Evolutionary conservation across 1,139 yeast species (phyloP).

Genomic region (Meyerozyma carpophila): DNA sequence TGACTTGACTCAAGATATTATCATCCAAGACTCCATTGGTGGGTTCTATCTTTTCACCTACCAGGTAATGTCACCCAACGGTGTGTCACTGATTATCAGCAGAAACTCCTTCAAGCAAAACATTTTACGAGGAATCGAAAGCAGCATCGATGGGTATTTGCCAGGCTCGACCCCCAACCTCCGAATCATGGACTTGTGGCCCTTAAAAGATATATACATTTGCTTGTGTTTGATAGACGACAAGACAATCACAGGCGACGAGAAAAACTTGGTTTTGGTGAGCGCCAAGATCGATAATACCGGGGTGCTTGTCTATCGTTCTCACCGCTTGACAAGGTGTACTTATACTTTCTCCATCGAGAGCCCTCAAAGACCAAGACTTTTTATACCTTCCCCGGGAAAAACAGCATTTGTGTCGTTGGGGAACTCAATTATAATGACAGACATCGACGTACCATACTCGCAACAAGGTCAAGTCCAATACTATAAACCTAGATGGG

Average conservation of each 20-base stretch:
- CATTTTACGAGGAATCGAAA: slow-evolving; percentile 25
- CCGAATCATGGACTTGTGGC: slow-evolving; percentile 53
- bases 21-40: slow-evolving; percentile 45
- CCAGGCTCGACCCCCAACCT: slow-evolving; percentile 30
- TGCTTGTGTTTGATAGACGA: slow-evolving; percentile 37
- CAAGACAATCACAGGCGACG: slow-evolving; percentile 12
- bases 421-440: slow-evolving; percentile 56
- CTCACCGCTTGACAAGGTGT: slow-evolving; percentile 42
- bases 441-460: slow-evolving; percentile 50
- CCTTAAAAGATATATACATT: slow-evolving; percentile 40
- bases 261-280: slow-evolving; percentile 37
- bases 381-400: slow-evolving; percentile 57
- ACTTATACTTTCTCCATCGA: slow-evolving; percentile 30
- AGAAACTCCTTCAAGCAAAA: slow-evolving; percentile 24
- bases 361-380: slow-evolving; percentile 35
- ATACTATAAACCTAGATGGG: slow-evolving; percentile 65
- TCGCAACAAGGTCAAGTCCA: slow-evolving; percentile 22
- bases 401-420: slow-evolving; percentile 61
- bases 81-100: slow-evolving; percentile 23
- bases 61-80: slow-evolving; percentile 27
- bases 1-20: slow-evolving; percentile 39
- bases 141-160: slow-evolving; percentile 33
- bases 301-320: slow-evolving; percentile 54
- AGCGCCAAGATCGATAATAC: slow-evolving; percentile 52
- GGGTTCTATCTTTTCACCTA: slow-evolving; percentile 28